Evolutionary conservation across 2,329 filamentous ascomycete genomes (phyloP).

Genomic region (Pyricularia pennisetigena): DNA sequence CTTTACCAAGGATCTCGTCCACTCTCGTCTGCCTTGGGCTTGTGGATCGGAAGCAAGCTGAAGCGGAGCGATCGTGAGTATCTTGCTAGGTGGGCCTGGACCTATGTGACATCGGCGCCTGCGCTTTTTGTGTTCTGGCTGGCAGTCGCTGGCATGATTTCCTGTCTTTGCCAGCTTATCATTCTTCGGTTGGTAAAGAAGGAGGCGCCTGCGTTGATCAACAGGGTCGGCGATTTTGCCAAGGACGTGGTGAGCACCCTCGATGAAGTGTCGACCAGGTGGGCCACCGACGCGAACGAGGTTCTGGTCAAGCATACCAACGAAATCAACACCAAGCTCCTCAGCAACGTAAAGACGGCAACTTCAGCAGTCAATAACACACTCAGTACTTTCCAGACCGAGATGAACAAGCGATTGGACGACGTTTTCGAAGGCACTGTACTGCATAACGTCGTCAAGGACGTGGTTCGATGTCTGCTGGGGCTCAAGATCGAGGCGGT

Average conservation of each 20-base stretch:
- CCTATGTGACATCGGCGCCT: slow-evolving; percentile 76
- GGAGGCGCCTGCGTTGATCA: slow-evolving; percentile 64
- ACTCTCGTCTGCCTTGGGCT: slow-evolving; percentile 54
- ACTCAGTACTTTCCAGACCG: slow-evolving; percentile 69
- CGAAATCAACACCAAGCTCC: slow-evolving; percentile 74
- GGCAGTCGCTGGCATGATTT: slow-evolving; percentile 70
- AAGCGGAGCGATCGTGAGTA: slow-evolving; percentile 48
- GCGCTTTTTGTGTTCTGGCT: slow-evolving; percentile 82
- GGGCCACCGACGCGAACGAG: slow-evolving; percentile 67
- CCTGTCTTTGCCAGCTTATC: slow-evolving; percentile 73
- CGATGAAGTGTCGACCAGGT: slow-evolving; percentile 61
- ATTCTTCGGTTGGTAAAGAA: slow-evolving; percentile 65
- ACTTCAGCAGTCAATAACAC: slow-evolving; percentile 79
- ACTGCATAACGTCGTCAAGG: slow-evolving; percentile 66
- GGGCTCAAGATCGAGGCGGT: slow-evolving; percentile 76
- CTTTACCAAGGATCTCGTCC: slow-evolving; percentile 82
- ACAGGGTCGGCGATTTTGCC: slow-evolving; percentile 72
- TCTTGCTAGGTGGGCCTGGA: slow-evolving; percentile 71
- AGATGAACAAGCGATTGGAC: slow-evolving; percentile 66
- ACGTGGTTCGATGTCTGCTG: slow-evolving; percentile 79
- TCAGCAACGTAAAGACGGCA: slow-evolving; percentile 79
- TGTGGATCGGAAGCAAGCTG: slow-evolving; percentile 4
- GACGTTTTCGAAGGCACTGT: slow-evolving; percentile 73
- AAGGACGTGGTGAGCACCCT: slow-evolving; percentile 64
- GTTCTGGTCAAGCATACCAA: slow-evolving; percentile 45